A percentile compares a stretch with the other conserved stretches of the same genome.
Conservation (phyloP, 1,139 yeast genomes). For the Waltiozyma sp. region DNA sequence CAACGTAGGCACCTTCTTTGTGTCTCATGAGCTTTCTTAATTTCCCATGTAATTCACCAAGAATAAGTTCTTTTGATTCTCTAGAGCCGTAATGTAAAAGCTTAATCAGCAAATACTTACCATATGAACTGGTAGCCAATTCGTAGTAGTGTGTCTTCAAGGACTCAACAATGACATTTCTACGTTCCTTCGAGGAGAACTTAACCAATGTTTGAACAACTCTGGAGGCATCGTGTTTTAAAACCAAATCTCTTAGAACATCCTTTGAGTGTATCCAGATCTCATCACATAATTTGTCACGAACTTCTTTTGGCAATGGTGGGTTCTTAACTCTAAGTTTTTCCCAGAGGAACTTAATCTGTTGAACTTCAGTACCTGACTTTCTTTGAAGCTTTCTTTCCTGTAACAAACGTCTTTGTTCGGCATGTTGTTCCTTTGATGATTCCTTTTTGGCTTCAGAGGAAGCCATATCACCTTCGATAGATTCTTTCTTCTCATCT, state of each 20-base stretch:
- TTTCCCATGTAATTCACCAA: slow-evolving; percentile 82
- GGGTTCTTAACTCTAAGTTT: slow-evolving; percentile 77
- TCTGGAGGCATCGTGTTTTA: slow-evolving; percentile 95
- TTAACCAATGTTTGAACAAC: slow-evolving; percentile 91
- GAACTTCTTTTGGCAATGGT: slow-evolving; percentile 65
- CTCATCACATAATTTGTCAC: slow-evolving; percentile 73
- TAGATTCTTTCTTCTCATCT: slow-evolving; percentile 20
- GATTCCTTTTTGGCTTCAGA: slow-evolving; percentile 29
- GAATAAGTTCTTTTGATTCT: slow-evolving; percentile 60
- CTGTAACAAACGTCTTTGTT: slow-evolving; percentile 64
- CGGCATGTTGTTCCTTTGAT: slow-evolving; percentile 67
- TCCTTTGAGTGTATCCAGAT: slow-evolving; percentile 78
- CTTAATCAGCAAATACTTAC: slow-evolving; percentile 83
- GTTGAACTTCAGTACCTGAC: slow-evolving; percentile 75
- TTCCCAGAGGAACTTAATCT: slow-evolving; percentile 87
- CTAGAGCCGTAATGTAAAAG: slow-evolving; percentile 86
- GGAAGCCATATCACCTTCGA: slow-evolving; percentile 14
- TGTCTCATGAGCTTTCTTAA: slow-evolving; percentile 90
- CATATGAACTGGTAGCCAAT: slow-evolving; percentile 86
- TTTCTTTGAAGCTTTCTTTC: slow-evolving; percentile 85
- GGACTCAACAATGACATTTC: slow-evolving; percentile 57
- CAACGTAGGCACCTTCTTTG: slow-evolving; percentile 97
- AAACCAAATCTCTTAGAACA: slow-evolving; percentile 69
- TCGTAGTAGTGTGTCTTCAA: slow-evolving; percentile 71
- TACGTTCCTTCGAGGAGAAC: slow-evolving; percentile 70